Evolutionary conservation across 352 stramenopile genomes (phyloP), one percentile per base, ranked within the genome.

Genomic region (Peronospora farinosa): DNA sequence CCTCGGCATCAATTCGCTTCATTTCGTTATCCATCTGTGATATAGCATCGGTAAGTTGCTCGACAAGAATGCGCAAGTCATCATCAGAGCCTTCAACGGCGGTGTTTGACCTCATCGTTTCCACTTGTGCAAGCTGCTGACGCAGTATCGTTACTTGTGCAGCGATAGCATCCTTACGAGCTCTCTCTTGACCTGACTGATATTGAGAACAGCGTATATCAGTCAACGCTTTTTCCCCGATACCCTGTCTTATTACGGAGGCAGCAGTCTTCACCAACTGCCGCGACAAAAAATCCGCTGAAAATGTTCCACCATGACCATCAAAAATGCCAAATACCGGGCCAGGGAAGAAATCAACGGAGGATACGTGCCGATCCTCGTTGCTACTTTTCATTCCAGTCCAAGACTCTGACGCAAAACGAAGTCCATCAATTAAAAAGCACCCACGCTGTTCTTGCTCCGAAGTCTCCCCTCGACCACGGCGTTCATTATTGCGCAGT

Each of bases 281-380:
- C 13, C 53, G 53, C 6, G 63, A 38, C 13, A 84, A 55, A 19
- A 78, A 78, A 27, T 84, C 56, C 9, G 57, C 65, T 15, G 78
- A 60, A 51, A 81, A 78, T 7, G 51, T 69, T 13, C 78, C 74
- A 17, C 74, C 67, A 25, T 86, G 74, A 13, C 74, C 74, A 47
- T 88, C 74, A 36, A 81, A 84, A 38, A 88, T 55, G 1, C 62
- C 72, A 54, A 86, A 78, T 8, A 75, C 66, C 2, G 69, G 61
- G 0, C 74, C 78, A 13, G 72, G 74, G 28, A 86, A 78, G 4
- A 48, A 42, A 9, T 67, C 48, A 11, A 54, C 8, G 6, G 38
- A 63, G 5, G 16, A 40, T 3, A 78, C 47, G 17, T 72, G 51
- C 17, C 77, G 72, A 39, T 88, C 78, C 64, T 88, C 72, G 47